phyloP scores from a whole-genome alignment of 2,329 filamentous ascomycete genomes.

The Alternaria gansuensis region DNA sequence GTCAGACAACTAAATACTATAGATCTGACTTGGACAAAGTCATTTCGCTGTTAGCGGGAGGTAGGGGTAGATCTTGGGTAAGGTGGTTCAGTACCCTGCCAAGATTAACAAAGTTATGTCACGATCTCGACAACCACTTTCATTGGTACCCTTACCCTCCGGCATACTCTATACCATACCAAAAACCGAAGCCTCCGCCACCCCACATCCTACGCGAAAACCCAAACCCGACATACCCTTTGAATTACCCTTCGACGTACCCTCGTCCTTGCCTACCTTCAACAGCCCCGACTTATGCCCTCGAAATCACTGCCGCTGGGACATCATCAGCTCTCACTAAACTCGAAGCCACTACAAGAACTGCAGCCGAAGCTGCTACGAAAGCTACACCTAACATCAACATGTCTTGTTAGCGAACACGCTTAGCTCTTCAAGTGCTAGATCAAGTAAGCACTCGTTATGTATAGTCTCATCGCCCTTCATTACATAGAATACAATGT shows the following conservation, averaged over 20 bases:
- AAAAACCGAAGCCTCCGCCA: background rate
- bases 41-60: background rate
- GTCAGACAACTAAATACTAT: background rate
- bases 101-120: background rate
- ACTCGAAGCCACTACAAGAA: background rate
- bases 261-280: background rate
- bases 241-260: background rate
- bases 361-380: slow-evolving; percentile 2
- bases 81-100: background rate
- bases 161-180: background rate
- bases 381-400: background rate
- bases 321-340: background rate
- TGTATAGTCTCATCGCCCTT: background rate
- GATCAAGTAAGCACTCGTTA: background rate
- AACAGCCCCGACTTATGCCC: background rate
- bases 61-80: background rate
- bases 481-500: background rate
- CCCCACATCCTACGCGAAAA: background rate
- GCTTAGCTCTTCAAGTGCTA: background rate
- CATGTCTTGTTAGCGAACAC: background rate
- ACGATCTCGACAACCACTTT: background rate
- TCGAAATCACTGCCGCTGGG: slow-evolving; percentile 1
- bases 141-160: background rate
- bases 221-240: background rate
- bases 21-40: background rate